A percentile compares a stretch with the other conserved stretches of the same genome.
phyloP scores from a whole-genome alignment of 768 basidiomycete species.

The Chalciporus pseudorubinellus region DNA sequence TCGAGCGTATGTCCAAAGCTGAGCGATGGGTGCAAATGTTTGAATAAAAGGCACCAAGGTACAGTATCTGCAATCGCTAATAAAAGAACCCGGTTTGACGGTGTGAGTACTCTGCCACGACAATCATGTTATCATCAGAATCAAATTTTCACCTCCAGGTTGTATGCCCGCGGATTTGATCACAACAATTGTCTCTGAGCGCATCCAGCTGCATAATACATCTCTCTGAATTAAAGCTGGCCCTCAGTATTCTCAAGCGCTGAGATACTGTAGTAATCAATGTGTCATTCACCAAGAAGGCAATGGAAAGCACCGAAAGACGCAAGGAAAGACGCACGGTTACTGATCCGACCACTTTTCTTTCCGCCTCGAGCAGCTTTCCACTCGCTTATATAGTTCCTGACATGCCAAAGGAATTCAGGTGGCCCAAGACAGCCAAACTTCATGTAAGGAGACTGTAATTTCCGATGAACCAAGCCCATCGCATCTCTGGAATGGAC shows the following conservation, averaged over 20 bases:
- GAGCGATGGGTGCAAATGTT: not conserved
- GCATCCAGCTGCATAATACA: slow-evolving; percentile 5
- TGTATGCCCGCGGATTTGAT: slow-evolving; percentile 23
- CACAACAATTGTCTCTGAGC: slow-evolving; percentile 6
- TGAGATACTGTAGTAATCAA: not conserved
- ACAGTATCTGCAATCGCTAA: slow-evolving; percentile 9
- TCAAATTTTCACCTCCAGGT: slow-evolving; percentile 8
- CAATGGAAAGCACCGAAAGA: not conserved
- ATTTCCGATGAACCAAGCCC: slow-evolving; percentile 21
- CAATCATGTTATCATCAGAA: slow-evolving; percentile 2
- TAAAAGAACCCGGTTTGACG: slow-evolving; percentile 6
- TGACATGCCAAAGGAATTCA: slow-evolving; percentile 16
- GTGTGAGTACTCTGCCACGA: not conserved
- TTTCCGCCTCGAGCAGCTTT: not conserved
- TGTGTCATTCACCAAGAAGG: slow-evolving; percentile 1
- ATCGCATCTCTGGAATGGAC: slow-evolving; percentile 3
- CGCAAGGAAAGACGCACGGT: slow-evolving; percentile 12
- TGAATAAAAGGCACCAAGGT: slow-evolving; percentile 3
- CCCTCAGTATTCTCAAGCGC: slow-evolving; percentile 11
- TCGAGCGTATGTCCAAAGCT: not conserved
- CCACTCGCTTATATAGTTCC: slow-evolving; percentile 8
- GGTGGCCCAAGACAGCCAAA: slow-evolving; percentile 21
- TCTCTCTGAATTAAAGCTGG: slow-evolving; percentile 5
- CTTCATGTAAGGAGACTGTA: slow-evolving; percentile 16
- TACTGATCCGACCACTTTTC: slow-evolving; percentile 3